Conservation (phyloP, 768 basidiomycete genomes). For the Leucocoprinus sp. region DNA sequence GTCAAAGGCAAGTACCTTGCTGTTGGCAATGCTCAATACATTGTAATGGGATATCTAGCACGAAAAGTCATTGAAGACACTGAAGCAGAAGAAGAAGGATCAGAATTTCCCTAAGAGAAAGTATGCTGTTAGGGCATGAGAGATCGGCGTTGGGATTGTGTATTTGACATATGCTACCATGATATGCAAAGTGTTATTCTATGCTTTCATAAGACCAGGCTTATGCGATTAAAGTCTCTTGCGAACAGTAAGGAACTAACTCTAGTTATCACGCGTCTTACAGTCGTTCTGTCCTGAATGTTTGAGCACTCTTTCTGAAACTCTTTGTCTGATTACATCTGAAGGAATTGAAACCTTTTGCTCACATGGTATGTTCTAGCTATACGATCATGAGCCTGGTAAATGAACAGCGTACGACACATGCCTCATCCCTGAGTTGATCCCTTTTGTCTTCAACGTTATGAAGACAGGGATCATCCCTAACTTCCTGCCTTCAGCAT, state of each 20-base stretch:
- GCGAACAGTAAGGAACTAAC: too few species aligned
- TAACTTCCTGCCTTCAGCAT: slow-evolving; percentile 10
- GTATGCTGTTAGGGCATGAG: slow-evolving; percentile 91
- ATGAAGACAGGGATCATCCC: slow-evolving; percentile 9
- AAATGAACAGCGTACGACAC: slow-evolving; percentile 1
- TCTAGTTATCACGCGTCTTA: background rate
- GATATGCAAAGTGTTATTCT: slow-evolving; percentile 8
- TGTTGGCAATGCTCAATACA: background rate
- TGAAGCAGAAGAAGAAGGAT: slow-evolving; percentile 92
- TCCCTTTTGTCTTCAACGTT: slow-evolving; percentile 3
- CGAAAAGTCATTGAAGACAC: slow-evolving; percentile 79
- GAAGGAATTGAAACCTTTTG: slow-evolving; percentile 1
- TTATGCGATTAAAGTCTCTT: background rate
- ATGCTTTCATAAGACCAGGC: background rate
- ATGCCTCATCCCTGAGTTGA: slow-evolving; percentile 5
- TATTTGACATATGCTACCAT: slow-evolving; percentile 14
- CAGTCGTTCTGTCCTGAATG: too few species aligned
- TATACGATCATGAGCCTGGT: slow-evolving; percentile 3
- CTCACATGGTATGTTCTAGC: background rate
- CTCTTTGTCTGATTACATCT: background rate
- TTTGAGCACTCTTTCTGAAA: too few species aligned
- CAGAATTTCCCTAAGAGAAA: slow-evolving; percentile 89
- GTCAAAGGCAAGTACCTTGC: slow-evolving; percentile 57
- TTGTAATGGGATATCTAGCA: slow-evolving; percentile 36
- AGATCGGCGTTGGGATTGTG: slow-evolving; percentile 14